These are phyloP conservation scores for Canavalia ensiformis DNA, from an alignment of 306 rosid species.

Conservation along the genomic window DNA sequence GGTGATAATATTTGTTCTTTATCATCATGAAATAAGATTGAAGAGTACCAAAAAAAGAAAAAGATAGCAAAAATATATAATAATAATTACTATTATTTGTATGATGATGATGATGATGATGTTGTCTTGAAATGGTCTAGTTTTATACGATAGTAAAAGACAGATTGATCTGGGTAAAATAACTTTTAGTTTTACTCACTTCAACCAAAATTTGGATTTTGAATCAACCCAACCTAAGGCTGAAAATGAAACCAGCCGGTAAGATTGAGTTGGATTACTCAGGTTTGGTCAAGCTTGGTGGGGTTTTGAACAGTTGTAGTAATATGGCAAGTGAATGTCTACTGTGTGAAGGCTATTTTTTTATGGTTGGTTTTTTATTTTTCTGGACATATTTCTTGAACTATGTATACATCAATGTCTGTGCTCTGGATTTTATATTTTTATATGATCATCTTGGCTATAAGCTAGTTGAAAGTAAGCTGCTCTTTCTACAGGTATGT, in stretches of 20 bases:
- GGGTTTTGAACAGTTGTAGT: slow-evolving; percentile 30
- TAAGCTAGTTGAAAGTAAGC: slow-evolving; percentile 19
- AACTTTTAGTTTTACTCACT: neutral
- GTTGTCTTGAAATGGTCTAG: neutral
- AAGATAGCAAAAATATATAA: neutral
- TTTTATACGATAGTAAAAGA: neutral
- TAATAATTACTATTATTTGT: no score
- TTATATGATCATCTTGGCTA: slow-evolving; percentile 8
- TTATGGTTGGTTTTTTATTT: slow-evolving; percentile 4
- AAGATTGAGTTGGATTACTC: slow-evolving; percentile 17
- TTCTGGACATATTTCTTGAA: slow-evolving; percentile 28
- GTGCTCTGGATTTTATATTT: slow-evolving; percentile 24
- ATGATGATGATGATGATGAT: neutral
- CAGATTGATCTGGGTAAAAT: neutral
- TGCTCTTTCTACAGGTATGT: slow-evolving; percentile 66
- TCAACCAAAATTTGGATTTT: neutral
- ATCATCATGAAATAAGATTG: neutral
- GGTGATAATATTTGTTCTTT: neutral
- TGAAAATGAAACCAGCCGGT: neutral
- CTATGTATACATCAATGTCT: slow-evolving; percentile 12
- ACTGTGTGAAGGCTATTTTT: slow-evolving; percentile 27
- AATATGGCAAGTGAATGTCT: neutral
- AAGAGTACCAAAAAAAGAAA: neutral
- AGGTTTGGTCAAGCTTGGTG: neutral
- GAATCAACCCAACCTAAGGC: slow-evolving; percentile 11